Evolutionary conservation across 352 stramenopile genomes (phyloP).

Genomic region (Globisporangium apiculatum): DNA sequence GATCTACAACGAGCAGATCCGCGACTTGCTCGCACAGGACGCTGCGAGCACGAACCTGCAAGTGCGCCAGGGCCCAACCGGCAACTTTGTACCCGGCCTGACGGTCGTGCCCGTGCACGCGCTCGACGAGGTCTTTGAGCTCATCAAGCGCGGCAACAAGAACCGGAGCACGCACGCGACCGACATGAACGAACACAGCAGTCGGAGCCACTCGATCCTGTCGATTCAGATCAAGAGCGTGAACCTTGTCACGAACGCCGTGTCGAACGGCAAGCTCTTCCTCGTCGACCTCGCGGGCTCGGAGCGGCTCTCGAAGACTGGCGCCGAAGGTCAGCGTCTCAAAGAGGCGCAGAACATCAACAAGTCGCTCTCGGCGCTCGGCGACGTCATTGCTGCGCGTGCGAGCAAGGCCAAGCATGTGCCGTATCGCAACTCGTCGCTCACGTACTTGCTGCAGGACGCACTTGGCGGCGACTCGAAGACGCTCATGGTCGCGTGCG

Average conservation of each 20-base stretch:
- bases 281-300: slow-evolving; percentile 89
- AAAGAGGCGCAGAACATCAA: slow-evolving; percentile 94
- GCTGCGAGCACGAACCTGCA: slow-evolving; percentile 75
- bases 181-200: slow-evolving; percentile 89
- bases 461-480: slow-evolving; percentile 89
- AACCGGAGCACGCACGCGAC: slow-evolving; percentile 82
- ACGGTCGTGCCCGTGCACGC: slow-evolving; percentile 68
- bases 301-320: slow-evolving; percentile 87
- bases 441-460: slow-evolving; percentile 93
- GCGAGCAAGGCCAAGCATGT: slow-evolving; percentile 89
- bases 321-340: slow-evolving; percentile 74
- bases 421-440: slow-evolving; percentile 92
- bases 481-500: slow-evolving; percentile 91
- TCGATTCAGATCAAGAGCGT: slow-evolving; percentile 78
- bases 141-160: slow-evolving; percentile 83
- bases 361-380: slow-evolving; percentile 92
- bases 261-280: slow-evolving; percentile 76
- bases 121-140: slow-evolving; percentile 77
- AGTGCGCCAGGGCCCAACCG: slow-evolving; percentile 71
- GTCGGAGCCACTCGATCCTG: slow-evolving; percentile 84
- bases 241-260: slow-evolving; percentile 69
- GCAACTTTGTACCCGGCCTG: slow-evolving; percentile 81
- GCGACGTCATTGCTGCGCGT: slow-evolving; percentile 93
- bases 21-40: slow-evolving; percentile 88
- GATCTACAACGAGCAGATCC: slow-evolving; percentile 96